Evolutionary conservation across 768 basidiomycete genomes (phyloP).

Genomic region (Amanita inopinata): DNA sequence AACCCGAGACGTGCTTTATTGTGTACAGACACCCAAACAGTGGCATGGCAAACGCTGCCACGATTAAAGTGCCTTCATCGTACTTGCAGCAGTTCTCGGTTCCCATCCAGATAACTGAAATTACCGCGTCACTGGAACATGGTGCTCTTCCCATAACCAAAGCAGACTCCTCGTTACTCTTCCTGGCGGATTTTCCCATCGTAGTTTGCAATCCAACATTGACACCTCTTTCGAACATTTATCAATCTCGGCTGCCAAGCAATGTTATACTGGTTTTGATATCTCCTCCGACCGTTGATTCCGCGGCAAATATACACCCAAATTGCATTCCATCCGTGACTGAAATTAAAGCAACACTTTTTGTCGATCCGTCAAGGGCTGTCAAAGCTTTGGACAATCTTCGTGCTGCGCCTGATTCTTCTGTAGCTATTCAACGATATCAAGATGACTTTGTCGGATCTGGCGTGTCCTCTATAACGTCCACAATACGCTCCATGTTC

Average conservation of each 20-base stretch:
- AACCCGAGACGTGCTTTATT: background rate
- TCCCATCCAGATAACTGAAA: slow-evolving; percentile 40
- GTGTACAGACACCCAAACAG: background rate
- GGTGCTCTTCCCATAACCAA: background rate
- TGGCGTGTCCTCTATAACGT: slow-evolving; percentile 39
- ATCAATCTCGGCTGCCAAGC: slow-evolving; percentile 17
- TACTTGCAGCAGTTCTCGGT: slow-evolving; percentile 45
- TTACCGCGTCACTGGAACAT: slow-evolving; percentile 7
- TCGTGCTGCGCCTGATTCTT: slow-evolving; percentile 32
- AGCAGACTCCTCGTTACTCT: slow-evolving; percentile 18
- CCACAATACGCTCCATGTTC: slow-evolving; percentile 22
- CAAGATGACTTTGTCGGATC: slow-evolving; percentile 55
- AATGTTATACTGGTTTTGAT: slow-evolving; percentile 7
- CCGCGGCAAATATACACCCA: background rate
- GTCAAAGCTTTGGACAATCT: slow-evolving; percentile 41
- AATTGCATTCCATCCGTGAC: slow-evolving; percentile 12
- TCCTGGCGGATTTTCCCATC: slow-evolving; percentile 53
- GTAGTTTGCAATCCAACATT: slow-evolving; percentile 53
- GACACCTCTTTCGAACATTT: slow-evolving; percentile 27
- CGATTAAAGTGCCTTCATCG: slow-evolving; percentile 5
- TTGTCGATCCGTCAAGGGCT: slow-evolving; percentile 53
- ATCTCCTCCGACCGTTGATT: slow-evolving; percentile 12
- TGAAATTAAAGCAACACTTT: slow-evolving; percentile 23
- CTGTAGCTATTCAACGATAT: slow-evolving; percentile 49
- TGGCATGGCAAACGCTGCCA: background rate